phyloP scores from a whole-genome alignment of 1,284 basidiomycete species.

The Cutaneotrichosporon cavernicola region DNA sequence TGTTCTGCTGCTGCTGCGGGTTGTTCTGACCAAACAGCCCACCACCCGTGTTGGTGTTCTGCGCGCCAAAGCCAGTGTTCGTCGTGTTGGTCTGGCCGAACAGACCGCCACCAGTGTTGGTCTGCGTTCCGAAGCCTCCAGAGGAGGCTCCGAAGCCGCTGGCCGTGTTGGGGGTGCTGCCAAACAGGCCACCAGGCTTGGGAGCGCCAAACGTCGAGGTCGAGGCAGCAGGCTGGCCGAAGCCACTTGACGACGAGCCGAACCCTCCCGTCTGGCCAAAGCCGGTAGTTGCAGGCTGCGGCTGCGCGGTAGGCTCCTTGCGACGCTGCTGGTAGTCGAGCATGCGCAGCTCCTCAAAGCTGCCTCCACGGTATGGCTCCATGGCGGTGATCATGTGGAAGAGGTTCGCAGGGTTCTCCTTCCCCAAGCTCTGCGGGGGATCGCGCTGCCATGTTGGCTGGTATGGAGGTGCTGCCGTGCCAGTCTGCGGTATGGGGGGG shows the following conservation, averaged over 20 bases:
- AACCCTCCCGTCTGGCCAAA: slow-evolving; percentile 56
- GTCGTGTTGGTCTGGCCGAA: slow-evolving; percentile 32
- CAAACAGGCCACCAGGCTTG: slow-evolving; percentile 52
- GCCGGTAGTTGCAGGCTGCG: slow-evolving; percentile 34
- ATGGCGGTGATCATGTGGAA: slow-evolving; percentile 51
- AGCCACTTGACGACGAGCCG: slow-evolving; percentile 43
- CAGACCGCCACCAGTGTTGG: slow-evolving; percentile 37
- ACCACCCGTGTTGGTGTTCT: slow-evolving; percentile 38
- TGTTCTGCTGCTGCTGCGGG: slow-evolving; percentile 43
- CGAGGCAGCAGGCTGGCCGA: slow-evolving; percentile 33
- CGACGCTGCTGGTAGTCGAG: slow-evolving; percentile 61
- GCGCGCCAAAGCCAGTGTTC: slow-evolving; percentile 44
- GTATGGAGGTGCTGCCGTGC: slow-evolving; percentile 43
- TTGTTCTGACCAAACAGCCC: slow-evolving; percentile 43
- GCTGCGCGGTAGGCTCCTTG: slow-evolving; percentile 50
- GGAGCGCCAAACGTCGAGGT: slow-evolving; percentile 15
- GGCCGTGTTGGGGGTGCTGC: slow-evolving; percentile 37
- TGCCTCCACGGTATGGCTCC: slow-evolving; percentile 44
- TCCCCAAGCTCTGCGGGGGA: slow-evolving; percentile 21
- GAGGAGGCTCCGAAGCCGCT: slow-evolving; percentile 31
- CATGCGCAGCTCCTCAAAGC: slow-evolving; percentile 53
- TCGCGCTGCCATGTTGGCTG: slow-evolving; percentile 50
- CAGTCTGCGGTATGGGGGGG: slow-evolving; percentile 39
- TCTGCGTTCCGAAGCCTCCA: slow-evolving; percentile 44
- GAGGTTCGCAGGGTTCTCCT: slow-evolving; percentile 35